Base-by-base conservation (phyloP, 2,329 filamentous ascomycete species). In the Fusarium mangiferae region DNA sequence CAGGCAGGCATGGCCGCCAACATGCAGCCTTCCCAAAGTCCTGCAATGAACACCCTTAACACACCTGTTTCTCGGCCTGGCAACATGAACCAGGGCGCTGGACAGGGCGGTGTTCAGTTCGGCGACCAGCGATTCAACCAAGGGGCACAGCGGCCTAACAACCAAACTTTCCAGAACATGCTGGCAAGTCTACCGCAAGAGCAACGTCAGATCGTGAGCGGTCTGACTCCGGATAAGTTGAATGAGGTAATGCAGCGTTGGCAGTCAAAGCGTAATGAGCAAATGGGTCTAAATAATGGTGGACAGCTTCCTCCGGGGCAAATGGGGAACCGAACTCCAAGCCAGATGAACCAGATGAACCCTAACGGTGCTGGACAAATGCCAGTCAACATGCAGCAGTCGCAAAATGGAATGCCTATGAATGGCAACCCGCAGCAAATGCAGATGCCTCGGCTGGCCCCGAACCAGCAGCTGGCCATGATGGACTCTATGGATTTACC, bases 1-100 rank as follows among this genome's bases (percentile, higher is more conserved):
- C 89, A 90, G 72, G 85, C 86, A 20, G 86, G 84, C n/a, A 84
- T 90, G 73, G 84, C 83, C 18, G 84, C 83, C 12, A 84, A 84
- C 39, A 85, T 87, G 70, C 83, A 83, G n/a, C 83, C 85, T 46
- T 87, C 87, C 5, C 90, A 90, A 75, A 91, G 89, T 68, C 89
- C 90, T 15, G 88, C 84, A 3, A 88, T 91, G 87, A 86, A 85
- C 67, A 89, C 88, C 3, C 78, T 90, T 48, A 90, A 90, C 69
- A 85, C 89, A 3, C 88, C 89, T 5, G 79, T 82, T 12, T 80
- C 82, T 6, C 84, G 85, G 30, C 84, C 86, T 15, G 83, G 84
- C 2, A 84, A 83, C 44, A 84, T 86, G 42, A 83, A 81, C 24
- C 84, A 85, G 49, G 83, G 83, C 49, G 82, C 85, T 65, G 84